Evolutionary conservation across 2,329 filamentous ascomycete species (phyloP).

Genomic region (Venturia asperata): DNA sequence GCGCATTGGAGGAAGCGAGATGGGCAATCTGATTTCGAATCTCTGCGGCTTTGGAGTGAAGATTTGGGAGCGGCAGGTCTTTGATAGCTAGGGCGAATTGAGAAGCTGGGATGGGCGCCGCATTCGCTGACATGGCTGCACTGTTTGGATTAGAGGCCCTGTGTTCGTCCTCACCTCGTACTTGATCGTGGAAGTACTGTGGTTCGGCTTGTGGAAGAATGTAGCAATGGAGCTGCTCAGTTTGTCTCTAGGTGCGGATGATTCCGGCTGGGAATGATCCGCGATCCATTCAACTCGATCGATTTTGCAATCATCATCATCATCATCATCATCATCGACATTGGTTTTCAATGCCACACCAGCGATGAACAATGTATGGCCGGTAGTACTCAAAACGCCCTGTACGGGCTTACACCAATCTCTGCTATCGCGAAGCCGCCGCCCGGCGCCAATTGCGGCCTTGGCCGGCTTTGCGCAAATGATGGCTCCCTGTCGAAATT

Average conservation of each 20-base stretch:
- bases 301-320: background rate
- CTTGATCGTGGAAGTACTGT: background rate
- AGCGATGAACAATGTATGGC: constrained; percentile 19
- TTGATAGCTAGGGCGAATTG: constrained; percentile 62
- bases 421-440: background rate
- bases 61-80: constrained; percentile 57
- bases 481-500: background rate
- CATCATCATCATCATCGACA: background rate
- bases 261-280: background rate
- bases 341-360: background rate
- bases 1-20: constrained; percentile 65
- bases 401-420: background rate
- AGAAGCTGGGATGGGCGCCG: constrained; percentile 53
- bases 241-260: background rate
- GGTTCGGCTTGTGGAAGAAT: background rate
- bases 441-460: background rate
- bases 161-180: background rate
- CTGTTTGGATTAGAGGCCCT: background rate
- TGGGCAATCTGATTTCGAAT: constrained; percentile 68
- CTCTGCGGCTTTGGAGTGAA: constrained; percentile 69
- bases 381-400: constrained; percentile 10
- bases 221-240: too few relatives aligned
- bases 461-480: background rate
- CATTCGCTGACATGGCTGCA: constrained; percentile 52
- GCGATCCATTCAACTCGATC: background rate